Evolutionary conservation across 2,329 filamentous ascomycete species (phyloP), one percentile per base, ranked within the genome.

Genomic region (Alternaria sp.): DNA sequence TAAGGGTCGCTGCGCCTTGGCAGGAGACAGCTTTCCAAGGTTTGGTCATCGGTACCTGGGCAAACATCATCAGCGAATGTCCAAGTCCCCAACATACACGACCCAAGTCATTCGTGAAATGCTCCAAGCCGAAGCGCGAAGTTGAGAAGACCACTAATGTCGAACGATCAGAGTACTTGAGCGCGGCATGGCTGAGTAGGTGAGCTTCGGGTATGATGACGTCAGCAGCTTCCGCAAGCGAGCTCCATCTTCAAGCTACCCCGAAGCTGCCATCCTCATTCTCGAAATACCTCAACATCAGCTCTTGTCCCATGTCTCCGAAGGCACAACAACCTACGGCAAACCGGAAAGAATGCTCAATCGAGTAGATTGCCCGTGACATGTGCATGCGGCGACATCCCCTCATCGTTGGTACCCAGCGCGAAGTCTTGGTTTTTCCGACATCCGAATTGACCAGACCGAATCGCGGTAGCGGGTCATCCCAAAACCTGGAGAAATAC

Each of bases 401-500:
- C 49, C 57, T 57, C 59, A 64, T 23, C 23, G 6, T 57, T 40
- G 21, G 49, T 45, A 57, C 5, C 21, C 21, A 50, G 52, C 23
- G 2, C 28, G 4, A 43, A 26, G 56, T 65, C 67, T 72, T 68
- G 64, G 61, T 64, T 70, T 71, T 63, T 65, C 68, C 67, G 57
- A 56, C 44, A 40, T 26, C 52, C 49, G 44, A 59, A 32, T 55
- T 25, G 12, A 30, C 47, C 56, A 57, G 19, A 21, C 19, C 47
- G 12, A 21, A 63, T 70, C 44, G 40, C 59, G 59, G 65, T 50
- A 62, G 45, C 62, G 57, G 59, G 59, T 47, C 43, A 55, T 55
- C 54, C 43, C 30, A 63, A 66, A 59, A 69, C 67, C 67, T 70
- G 70, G 68, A 73, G 68, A 68, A 69, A 66, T 46, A 28, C 30